Evolutionary conservation across 106 monocot species (phyloP).

Genomic region (Acorus calamus): DNA sequence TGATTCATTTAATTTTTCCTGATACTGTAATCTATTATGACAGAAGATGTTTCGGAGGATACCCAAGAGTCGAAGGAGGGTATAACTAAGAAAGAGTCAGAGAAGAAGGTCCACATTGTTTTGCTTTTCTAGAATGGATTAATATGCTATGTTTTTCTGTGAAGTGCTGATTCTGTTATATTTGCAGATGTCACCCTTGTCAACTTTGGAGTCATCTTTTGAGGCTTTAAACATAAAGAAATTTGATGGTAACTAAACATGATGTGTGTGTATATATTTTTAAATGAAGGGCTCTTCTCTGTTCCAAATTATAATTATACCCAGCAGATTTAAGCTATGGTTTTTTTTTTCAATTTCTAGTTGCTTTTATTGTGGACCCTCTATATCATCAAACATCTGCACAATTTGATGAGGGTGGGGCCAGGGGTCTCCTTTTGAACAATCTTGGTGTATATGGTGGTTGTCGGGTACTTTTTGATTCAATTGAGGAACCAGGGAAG

Average conservation of each 20-base stretch:
- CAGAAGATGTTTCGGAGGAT: constrained; percentile 23
- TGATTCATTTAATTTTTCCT: background rate
- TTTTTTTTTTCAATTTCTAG: constrained; percentile 23
- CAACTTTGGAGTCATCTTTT: constrained; percentile 88
- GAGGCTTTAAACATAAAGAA: constrained; percentile 98
- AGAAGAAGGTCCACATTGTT: constrained; percentile 38
- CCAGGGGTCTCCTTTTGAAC: constrained; percentile 80
- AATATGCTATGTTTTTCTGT: background rate
- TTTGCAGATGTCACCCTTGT: constrained; percentile 75
- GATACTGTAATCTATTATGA: background rate
- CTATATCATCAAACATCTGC: constrained; percentile 99
- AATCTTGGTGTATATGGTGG: constrained; percentile 89
- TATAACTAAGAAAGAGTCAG: constrained; percentile 33
- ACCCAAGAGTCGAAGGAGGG: constrained; percentile 15
- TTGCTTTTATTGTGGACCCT: constrained; percentile 93
- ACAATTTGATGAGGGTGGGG: constrained; percentile 99
- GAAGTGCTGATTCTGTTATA: background rate
- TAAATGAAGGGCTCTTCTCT: too few relatives aligned
- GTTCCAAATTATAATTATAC: too few relatives aligned
- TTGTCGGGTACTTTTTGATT: constrained; percentile 95
- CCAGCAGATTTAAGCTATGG: background rate
- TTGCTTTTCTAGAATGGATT: background rate
- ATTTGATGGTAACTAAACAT: constrained; percentile 60
- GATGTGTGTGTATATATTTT: too few relatives aligned
- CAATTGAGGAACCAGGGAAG: constrained; percentile 66